Percentiles rank a stretch among this genome's conserved stretches.
Conservation (phyloP, 768 basidiomycete species). For the Multifurca ochricompacta region DNA sequence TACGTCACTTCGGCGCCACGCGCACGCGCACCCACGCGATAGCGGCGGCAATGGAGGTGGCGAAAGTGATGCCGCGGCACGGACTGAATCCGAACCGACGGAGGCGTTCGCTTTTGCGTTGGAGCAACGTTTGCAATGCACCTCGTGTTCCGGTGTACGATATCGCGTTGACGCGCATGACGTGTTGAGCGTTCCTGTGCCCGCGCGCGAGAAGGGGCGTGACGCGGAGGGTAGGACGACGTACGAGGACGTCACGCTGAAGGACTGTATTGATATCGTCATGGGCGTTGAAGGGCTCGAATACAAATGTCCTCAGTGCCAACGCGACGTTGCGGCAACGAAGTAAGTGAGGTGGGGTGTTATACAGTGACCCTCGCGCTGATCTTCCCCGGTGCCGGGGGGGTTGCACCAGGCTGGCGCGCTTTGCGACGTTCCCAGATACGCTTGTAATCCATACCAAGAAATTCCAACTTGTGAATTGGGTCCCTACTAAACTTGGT, state of each 20-base stretch:
- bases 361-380: background rate
- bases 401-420: constrained; percentile 44
- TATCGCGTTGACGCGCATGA: constrained; percentile 75
- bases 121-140: constrained; percentile 84
- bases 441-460: constrained; percentile 84
- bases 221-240: constrained; percentile 52
- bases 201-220: constrained; percentile 49
- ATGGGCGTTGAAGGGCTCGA: constrained; percentile 61
- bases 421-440: constrained; percentile 82
- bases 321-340: constrained; percentile 55
- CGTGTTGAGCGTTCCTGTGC: constrained; percentile 72
- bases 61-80: constrained; percentile 24
- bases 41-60: background rate
- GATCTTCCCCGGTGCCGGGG: too few relatives aligned
- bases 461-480: constrained; percentile 91
- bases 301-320: constrained; percentile 73
- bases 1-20: constrained; percentile 60
- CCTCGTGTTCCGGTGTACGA: constrained; percentile 67
- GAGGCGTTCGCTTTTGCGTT: constrained; percentile 70
- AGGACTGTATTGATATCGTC: constrained; percentile 51
- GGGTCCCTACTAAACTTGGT: constrained; percentile 96
- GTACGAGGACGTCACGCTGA: constrained; percentile 57
- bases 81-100: constrained; percentile 54
- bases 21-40: constrained; percentile 33
- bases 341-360: constrained; percentile 45